Evolutionary conservation across 352 stramenopile genomes (phyloP).

Genomic region (Phytophthora rubi): DNA sequence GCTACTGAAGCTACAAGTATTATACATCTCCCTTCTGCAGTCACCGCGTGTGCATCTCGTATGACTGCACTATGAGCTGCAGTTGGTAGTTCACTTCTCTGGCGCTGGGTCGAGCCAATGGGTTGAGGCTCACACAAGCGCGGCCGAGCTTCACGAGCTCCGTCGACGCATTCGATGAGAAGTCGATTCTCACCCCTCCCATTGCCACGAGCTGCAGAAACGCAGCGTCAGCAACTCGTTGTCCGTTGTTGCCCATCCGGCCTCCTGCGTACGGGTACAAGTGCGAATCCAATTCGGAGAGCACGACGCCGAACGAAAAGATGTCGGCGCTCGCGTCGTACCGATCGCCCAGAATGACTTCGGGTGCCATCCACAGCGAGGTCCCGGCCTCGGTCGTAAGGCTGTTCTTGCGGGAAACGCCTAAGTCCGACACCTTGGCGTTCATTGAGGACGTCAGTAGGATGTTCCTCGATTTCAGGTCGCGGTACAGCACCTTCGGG

Average conservation of each 20-base stretch:
- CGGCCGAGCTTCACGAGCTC: constrained; percentile 24
- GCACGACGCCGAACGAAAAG: constrained; percentile 47
- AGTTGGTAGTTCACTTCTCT: constrained; percentile 36
- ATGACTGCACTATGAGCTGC: constrained; percentile 29
- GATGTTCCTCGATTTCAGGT: constrained; percentile 63
- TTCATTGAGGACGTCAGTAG: constrained; percentile 34
- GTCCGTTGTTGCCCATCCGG: constrained; percentile 18
- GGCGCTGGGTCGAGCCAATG: constrained; percentile 23
- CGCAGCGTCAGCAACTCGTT: constrained; percentile 23
- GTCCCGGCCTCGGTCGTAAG: constrained; percentile 39
- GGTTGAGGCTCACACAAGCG: constrained; percentile 30
- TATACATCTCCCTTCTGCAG: constrained; percentile 5
- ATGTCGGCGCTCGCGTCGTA: constrained; percentile 53
- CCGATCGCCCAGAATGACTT: constrained; percentile 43
- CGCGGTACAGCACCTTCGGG: constrained; percentile 45
- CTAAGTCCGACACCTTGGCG: constrained; percentile 60
- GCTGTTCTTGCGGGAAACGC: constrained; percentile 34
- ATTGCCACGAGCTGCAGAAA: constrained; percentile 37
- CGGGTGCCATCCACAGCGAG: constrained; percentile 47
- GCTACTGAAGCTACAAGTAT: not conserved
- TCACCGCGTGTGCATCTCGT: constrained; percentile 32
- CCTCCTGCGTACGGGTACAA: constrained; percentile 30
- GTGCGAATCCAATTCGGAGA: constrained; percentile 46
- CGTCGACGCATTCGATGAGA: constrained; percentile 23
- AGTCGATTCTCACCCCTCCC: constrained; percentile 25